A percentile compares a stretch with the other conserved stretches of the same genome.
These are phyloP conservation scores for Hevea brasiliensis DNA, from an alignment of 345 rosid genomes.

Conservation along the genomic window DNA sequence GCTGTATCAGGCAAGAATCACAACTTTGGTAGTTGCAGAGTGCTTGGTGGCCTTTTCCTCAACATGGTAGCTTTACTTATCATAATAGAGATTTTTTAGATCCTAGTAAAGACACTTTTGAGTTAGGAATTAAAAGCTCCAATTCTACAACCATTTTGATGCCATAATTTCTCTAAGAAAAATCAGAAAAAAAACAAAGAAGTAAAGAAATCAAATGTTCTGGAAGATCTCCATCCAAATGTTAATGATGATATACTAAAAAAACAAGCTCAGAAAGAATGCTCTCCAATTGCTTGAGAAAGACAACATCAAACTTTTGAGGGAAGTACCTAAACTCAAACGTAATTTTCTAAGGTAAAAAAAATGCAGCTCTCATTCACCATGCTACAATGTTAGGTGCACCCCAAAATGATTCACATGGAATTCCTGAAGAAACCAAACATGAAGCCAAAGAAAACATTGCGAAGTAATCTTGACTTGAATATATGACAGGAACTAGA, in stretches of 20 bases:
- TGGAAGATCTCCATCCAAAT: background rate
- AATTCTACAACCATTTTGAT: background rate
- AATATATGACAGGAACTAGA: background rate
- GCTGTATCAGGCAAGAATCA: background rate
- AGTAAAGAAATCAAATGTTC: background rate
- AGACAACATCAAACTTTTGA: background rate
- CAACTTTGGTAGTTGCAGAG: background rate
- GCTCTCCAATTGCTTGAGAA: background rate
- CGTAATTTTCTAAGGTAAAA: background rate
- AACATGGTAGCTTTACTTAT: background rate
- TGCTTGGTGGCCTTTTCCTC: background rate
- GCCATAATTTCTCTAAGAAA: background rate
- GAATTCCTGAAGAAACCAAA: background rate
- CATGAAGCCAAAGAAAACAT: background rate
- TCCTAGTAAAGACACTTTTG: background rate
- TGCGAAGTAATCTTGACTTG: background rate
- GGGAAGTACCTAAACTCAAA: background rate
- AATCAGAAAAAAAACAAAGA: too few species aligned
- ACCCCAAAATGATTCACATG: background rate
- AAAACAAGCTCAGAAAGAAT: background rate
- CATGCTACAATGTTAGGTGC: background rate
- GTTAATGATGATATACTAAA: background rate
- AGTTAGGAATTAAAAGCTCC: background rate
- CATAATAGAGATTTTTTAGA: background rate
- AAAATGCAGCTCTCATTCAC: too few species aligned